Base-by-base conservation (phyloP, 1,284 basidiomycete genomes). In the Pyrrhoderma lamaoense region DNA sequence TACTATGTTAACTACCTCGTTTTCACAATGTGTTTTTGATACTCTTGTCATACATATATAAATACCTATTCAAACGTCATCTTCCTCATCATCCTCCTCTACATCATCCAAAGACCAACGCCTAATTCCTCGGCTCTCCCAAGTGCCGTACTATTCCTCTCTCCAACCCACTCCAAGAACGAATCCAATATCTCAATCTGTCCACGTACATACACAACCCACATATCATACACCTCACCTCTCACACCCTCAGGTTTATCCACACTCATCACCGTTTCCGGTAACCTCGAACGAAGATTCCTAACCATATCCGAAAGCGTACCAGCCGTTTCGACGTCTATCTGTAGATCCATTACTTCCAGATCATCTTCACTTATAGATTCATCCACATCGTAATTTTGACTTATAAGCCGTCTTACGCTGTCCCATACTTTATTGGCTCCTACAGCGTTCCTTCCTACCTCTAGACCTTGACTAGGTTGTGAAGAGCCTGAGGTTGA, bases 391-490 rank as follows among this genome's bases (percentile, higher is more conserved):
- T 48, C 58, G 9, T 58, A 57, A 31, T 64, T 45, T 56, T 70
- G 49, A 22, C 68, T 57, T 14, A 86, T 55, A n/a, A 71, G 66
- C 1, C 48, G 58, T 3, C 79, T 63, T 27, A 85, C 68, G 37
- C 77, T 76, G 14, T 71, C 67, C 79, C 87, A 85, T 5, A 90
- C 63, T 0, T 71, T 76, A 8, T 81, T 76, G 1, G 70, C 75
- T 1, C 80, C 76, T 14, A 60, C 63, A 0, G 80, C 80, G 38
- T 71, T 59, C 22, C 81, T 71, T 7, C 81, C 80, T 1, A 93
- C 69, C 52, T 81, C 78, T n/a, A 46, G 21, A 31, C 42, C 74
- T 31, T 11, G 27, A 11, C 27, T 31, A 5, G 27, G 7, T 31
- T 31, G 5, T 31, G 27, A 11, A 5, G 27, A 5, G n/a, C 11